phyloP scores from a whole-genome alignment of 148 eudicot genomes.

The Linanthus parryae region DNA sequence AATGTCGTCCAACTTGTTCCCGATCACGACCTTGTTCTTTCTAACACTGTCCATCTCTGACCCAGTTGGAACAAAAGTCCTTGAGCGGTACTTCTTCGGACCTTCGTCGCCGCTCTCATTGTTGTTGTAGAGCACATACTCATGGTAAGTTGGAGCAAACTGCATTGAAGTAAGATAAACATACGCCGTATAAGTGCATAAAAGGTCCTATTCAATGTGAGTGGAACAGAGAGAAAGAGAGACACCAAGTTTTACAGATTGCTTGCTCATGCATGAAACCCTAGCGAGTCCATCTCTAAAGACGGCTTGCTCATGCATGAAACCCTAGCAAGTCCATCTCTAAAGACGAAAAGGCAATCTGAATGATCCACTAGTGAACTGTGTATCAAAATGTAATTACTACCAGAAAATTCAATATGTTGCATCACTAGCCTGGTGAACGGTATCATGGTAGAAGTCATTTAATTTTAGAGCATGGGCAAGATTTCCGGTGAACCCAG shows the following conservation, averaged over 20 bases:
- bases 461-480: conserved; percentile 84
- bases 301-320: no score
- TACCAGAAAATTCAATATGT: background rate
- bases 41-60: conserved; percentile 89
- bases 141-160: conserved; percentile 99
- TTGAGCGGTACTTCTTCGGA: conserved; percentile 68
- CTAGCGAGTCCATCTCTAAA: no score
- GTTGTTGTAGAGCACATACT: conserved; percentile 88
- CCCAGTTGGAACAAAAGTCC: conserved; percentile 95
- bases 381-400: no score
- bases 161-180: conserved; percentile 20
- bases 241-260: no score
- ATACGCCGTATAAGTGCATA: no score
- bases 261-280: no score
- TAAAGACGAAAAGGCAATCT: no score
- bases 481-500: conserved; percentile 70
- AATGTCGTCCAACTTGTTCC: conserved; percentile 61
- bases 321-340: no score
- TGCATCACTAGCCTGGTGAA: conserved; percentile 64
- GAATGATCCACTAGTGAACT: no score
- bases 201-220: no score
- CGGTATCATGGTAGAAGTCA: conserved; percentile 96
- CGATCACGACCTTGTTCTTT: conserved; percentile 49
- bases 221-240: no score
- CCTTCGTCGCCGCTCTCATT: conserved; percentile 83